phyloP scores from a whole-genome alignment of 2,329 filamentous ascomycete species.

The Hymenoscyphus occultus region DNA sequence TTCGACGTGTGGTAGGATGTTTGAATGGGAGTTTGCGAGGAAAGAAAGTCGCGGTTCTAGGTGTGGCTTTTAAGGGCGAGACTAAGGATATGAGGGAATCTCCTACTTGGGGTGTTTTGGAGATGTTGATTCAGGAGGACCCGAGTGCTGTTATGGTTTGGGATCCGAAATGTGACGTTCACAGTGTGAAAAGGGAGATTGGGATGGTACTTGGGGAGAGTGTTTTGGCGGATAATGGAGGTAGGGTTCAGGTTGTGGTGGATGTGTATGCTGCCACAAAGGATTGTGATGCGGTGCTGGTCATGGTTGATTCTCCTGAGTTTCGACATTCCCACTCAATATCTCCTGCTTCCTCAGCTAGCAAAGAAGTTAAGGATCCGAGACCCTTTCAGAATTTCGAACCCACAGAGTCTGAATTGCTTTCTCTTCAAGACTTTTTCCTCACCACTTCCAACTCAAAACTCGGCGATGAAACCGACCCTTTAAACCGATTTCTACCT shows the following conservation, averaged over 20 bases:
- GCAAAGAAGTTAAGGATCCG: slow-evolving; percentile 19
- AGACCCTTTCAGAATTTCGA: slow-evolving; percentile 26
- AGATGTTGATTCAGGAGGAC: slow-evolving; percentile 60
- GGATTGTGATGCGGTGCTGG: slow-evolving; percentile 46
- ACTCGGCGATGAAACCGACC: slow-evolving; percentile 13
- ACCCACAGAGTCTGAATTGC: slow-evolving; percentile 26
- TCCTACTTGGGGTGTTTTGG: slow-evolving; percentile 66
- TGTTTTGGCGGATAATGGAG: slow-evolving; percentile 32
- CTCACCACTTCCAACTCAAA: not conserved
- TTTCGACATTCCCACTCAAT: slow-evolving; percentile 39
- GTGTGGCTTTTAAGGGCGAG: slow-evolving; percentile 78
- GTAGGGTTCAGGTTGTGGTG: slow-evolving; percentile 40
- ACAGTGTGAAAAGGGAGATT: slow-evolving; percentile 42
- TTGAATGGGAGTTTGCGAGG: slow-evolving; percentile 66
- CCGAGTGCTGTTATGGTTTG: slow-evolving; percentile 64
- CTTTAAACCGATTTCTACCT: slow-evolving; percentile 27
- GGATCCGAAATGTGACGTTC: slow-evolving; percentile 52
- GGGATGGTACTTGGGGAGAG: slow-evolving; percentile 33
- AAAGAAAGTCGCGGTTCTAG: slow-evolving; percentile 71
- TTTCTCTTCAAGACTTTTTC: slow-evolving; percentile 23
- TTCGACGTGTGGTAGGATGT: slow-evolving; percentile 60
- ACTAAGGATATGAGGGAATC: slow-evolving; percentile 73
- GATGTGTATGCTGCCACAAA: slow-evolving; percentile 46
- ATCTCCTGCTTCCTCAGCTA: not conserved
- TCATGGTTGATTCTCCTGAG: slow-evolving; percentile 53